phyloP scores from a whole-genome alignment of 1,139 yeast genomes.

The Diutina sp. region DNA sequence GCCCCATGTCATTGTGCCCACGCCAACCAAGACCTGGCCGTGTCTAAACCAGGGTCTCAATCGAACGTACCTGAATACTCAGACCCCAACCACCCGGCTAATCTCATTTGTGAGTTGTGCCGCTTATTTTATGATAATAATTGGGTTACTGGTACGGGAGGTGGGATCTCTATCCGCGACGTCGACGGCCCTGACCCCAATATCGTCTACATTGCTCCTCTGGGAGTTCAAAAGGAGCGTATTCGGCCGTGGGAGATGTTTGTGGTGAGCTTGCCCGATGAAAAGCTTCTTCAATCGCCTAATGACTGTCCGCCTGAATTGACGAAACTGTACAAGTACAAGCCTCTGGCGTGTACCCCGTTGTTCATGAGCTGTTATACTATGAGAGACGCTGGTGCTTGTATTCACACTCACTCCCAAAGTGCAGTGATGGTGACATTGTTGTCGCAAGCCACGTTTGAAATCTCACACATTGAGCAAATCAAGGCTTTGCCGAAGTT shows the following conservation, averaged over 20 bases:
- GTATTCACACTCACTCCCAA: slow-evolving; percentile 91
- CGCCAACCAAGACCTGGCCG: background rate
- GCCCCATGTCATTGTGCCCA: slow-evolving; percentile 1
- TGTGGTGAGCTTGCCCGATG: slow-evolving; percentile 47
- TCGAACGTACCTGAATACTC: background rate
- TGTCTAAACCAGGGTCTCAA: background rate
- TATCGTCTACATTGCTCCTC: slow-evolving; percentile 71
- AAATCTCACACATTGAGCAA: slow-evolving; percentile 77
- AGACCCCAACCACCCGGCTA: slow-evolving; percentile 67
- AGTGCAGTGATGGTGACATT: slow-evolving; percentile 74
- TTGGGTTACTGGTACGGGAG: slow-evolving; percentile 97
- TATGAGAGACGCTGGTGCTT: slow-evolving; percentile 73
- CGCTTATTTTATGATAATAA: slow-evolving; percentile 63
- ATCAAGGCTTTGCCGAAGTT: slow-evolving; percentile 76
- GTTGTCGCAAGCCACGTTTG: slow-evolving; percentile 45
- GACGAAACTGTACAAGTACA: slow-evolving; percentile 35
- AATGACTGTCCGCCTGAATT: slow-evolving; percentile 17
- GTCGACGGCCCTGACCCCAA: slow-evolving; percentile 31
- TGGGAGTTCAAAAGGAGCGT: slow-evolving; percentile 90
- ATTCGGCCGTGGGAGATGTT: slow-evolving; percentile 76
- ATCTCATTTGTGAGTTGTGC: slow-evolving; percentile 74
- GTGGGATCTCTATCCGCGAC: slow-evolving; percentile 76
- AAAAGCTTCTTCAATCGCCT: slow-evolving; percentile 48
- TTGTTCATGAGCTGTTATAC: slow-evolving; percentile 68
- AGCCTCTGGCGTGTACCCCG: slow-evolving; percentile 92